Evolutionary conservation across 2,329 filamentous ascomycete genomes (phyloP), one percentile per base, ranked within the genome.

Genomic region (Exophiala spinifera): DNA sequence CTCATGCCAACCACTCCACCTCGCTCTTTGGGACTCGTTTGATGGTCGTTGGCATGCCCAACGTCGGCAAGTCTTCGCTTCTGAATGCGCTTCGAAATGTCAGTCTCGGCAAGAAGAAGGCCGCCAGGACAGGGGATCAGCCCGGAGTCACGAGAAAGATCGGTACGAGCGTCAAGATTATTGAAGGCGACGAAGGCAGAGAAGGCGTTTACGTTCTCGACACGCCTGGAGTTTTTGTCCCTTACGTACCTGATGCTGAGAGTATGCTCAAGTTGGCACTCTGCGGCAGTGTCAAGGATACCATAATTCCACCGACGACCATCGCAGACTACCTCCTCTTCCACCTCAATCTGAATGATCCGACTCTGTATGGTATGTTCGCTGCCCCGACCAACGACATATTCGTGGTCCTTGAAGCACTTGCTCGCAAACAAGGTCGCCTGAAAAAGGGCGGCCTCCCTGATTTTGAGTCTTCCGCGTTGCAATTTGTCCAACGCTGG

Each of bases 41-140:
- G 53, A 81, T 99, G 70, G 83, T 97, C 1, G 91, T 97, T 13
- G 94, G 94, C 51, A 96, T 99, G 91, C 94, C 94, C 33, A 99
- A 99, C 68, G 89, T 96, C 0, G 94, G 94, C 33, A 99, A 99
- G 73, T 95, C 89, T 44, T 91, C 91, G 1, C 78, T 99, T n/a
- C 82, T 99, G 39, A 99, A 99, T 70, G 82, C 85, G 14, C 79
- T 97, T 46, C 86, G 94, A 17, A 81, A 78, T 37, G 76, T 79
- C 15, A 89, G 90, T 37, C 80, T 89, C 62, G 77, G 49, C 75
- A 78, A 62, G 46, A 78, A 79, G 17, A 95, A 92, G 69, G 91
- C 85, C 1, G 89, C 91, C 34, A 79, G 77, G 59, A 96, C 91
- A 1, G 94, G 94, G 8, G 85, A 87, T 10, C 86, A 96, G 66